phyloP scores from a whole-genome alignment of 2,329 filamentous ascomycete species.

The Fusarium cyanostomum region DNA sequence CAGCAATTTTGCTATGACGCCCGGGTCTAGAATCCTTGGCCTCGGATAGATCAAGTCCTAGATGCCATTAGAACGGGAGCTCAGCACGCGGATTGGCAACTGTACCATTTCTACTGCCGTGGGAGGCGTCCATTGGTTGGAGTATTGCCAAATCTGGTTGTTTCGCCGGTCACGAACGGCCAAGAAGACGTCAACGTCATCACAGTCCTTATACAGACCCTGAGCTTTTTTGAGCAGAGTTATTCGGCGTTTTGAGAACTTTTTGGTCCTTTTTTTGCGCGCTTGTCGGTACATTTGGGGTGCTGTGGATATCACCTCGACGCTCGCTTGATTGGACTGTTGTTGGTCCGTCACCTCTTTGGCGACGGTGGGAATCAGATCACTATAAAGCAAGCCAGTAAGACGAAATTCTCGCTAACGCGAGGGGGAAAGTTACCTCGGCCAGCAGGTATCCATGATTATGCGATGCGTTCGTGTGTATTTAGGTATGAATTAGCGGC shows the following conservation, averaged over 20 bases:
- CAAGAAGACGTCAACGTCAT: not conserved
- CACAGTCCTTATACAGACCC: not conserved
- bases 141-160: conserved; percentile 1
- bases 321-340: not conserved
- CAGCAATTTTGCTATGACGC: too few species aligned
- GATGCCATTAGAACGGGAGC: not conserved
- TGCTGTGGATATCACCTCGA: not conserved
- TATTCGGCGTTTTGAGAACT: not conserved
- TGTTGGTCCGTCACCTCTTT: not conserved
- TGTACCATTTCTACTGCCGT: not conserved
- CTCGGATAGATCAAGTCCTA: not conserved
- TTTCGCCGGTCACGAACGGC: not conserved
- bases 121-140: not conserved
- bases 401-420: too few species aligned
- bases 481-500: too few species aligned
- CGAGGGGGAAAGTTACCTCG: too few species aligned
- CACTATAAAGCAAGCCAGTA: too few species aligned
- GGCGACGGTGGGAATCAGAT: too few species aligned
- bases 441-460: too few species aligned
- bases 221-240: not conserved
- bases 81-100: too few species aligned
- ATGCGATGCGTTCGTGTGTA: too few species aligned
- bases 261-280: not conserved
- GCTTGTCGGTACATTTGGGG: too few species aligned
- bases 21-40: not conserved